Percentiles rank a stretch among this genome's conserved stretches.
These are phyloP conservation scores for Blepharisma stoltei DNA, from an alignment of 73 alveolate genomes.

Conservation along the genomic window DNA sequence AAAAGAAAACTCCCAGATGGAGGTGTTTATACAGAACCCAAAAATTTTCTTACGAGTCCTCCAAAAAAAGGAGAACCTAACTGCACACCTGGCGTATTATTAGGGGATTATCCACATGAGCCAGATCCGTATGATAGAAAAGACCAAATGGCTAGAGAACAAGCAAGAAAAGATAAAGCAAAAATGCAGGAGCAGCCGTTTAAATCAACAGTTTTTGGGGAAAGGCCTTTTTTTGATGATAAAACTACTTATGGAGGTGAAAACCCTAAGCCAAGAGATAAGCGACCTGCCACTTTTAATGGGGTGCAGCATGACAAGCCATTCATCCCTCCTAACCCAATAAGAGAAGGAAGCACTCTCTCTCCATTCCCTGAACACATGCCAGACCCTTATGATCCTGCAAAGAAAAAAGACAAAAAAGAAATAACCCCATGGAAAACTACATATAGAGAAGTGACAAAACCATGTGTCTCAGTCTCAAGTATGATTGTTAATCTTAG, in stretches of 20 bases:
- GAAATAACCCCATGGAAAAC: conserved; percentile 51
- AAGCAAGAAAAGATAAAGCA: conserved; percentile 37
- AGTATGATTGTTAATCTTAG: conserved; percentile 42
- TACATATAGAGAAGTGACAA: conserved; percentile 31
- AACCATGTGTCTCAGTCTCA: conserved; percentile 45
- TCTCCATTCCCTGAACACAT: conserved; percentile 53
- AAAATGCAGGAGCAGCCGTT: conserved; percentile 45
- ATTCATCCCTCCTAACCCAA: conserved; percentile 57
- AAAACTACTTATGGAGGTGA: conserved; percentile 42
- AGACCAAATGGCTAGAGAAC: conserved; percentile 42
- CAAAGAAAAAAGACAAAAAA: conserved; percentile 37
- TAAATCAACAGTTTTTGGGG: conserved; percentile 33
- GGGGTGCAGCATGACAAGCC: conserved; percentile 36
- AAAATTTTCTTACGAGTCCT: conserved; percentile 59
- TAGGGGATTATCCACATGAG: conserved; percentile 26
- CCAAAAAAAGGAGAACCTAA: conserved; percentile 50
- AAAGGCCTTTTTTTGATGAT: conserved; percentile 34
- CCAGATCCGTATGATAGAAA: conserved; percentile 57
- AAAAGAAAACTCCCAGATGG: conserved; percentile 51
- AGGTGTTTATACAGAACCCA: conserved; percentile 52
- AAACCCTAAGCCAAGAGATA: conserved; percentile 8
- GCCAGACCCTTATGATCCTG: conserved; percentile 43
- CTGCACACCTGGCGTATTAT: conserved; percentile 12
- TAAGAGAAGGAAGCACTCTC: conserved; percentile 51
- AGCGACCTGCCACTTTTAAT: neutral